Evolutionary conservation across 2,329 filamentous ascomycete species (phyloP), one percentile per base, ranked within the genome.

Genomic region (Fusarium pseudograminearum): DNA sequence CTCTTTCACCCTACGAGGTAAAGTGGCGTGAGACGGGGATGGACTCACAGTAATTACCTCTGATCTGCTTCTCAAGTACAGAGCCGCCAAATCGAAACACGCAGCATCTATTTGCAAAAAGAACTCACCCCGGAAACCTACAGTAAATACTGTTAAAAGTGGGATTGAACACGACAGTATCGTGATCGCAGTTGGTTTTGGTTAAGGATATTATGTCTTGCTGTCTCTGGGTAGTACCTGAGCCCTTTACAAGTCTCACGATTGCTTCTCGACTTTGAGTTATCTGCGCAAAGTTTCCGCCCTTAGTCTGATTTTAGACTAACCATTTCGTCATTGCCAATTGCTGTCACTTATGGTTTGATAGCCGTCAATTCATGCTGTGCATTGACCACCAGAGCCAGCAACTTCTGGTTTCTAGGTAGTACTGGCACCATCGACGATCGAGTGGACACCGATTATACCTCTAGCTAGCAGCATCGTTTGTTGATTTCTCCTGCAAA

Each of bases 351-450:
- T 30, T 41, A 38, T 52, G 34, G 31, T 51, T 63, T 53, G 42
- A 57, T 66, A 61, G 45, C 41, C 36, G 36, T 45, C 50, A 67
- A 48, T 53, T 52, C 26, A 34, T 31, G 45, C 20, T 36, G 67
- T 61, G 67, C 67, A 70, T 68, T 52, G 67, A 55, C 67, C 48
- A 52, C 48, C 62, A 60, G 26, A 44, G 34, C 57, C 28, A 56
- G 47, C 34, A 47, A 28, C 38, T 57, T 56, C 46, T 68, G 24
- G 31, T 46, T 40, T 38, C n/a, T 51, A n/a, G n/a, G n/a, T n/a
- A 33, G 52, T 28, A 24, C 42, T 24, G 40, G 33, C 67, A 42
- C 57, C 55, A 70, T 70, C 62, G 55, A 59, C 45, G 57, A 68
- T 64, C 41, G 47, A 51, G 57, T 58, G 59, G 56, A 31, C 57